Base-by-base conservation (phyloP, 768 basidiomycete species). In the Lyophyllum atratum region DNA sequence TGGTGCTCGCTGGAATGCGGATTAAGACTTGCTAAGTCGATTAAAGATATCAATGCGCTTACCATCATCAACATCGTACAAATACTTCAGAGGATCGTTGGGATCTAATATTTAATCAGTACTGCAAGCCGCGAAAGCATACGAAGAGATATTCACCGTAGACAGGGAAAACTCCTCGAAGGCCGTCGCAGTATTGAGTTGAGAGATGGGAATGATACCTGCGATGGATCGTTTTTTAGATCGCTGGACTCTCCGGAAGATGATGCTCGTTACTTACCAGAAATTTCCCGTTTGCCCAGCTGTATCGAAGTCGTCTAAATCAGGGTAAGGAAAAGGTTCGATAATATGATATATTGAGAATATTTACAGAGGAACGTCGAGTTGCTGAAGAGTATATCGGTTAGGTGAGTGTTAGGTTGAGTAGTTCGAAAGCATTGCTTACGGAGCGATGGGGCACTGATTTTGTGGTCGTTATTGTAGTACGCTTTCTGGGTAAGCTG, bases 151-250 rank as follows among this genome's bases (percentile, higher is more conserved):
- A 22, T 49, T 29, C 40, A 64, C 68, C 66, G 8, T 72, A 66
- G 9, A 69, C 61, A 25, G 62, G 26, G 71, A 70, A 51, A 70
- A 58, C 28, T 67, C 59, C 57, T 59, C 74, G 37, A 72, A 74
- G 10, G 62, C 80, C 80, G 49, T 82, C 80, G 28, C 80, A 80
- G 55, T 81, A 81, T 59, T 81, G 80, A 10, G 34, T 49, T n/a
- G 46, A 80, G 72, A 77, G 56, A 47, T 46, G 54, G 26, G 53
- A 53, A 60, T 64, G 78, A 60, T 70, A 78, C 39, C 74, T 78
- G 47, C 65, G 67, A 4, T 66, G 50, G 46, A 72, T 70, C 43
- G 61, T 53, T 54, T 4, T 37, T 37, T 21, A 12, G 19, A 29
- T 22, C 12, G 19, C 5, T 25, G 11, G 17, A 28, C 21, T 39